Conservation (phyloP, 176 grass and related monocot species). For the Triticum timopheevii region DNA sequence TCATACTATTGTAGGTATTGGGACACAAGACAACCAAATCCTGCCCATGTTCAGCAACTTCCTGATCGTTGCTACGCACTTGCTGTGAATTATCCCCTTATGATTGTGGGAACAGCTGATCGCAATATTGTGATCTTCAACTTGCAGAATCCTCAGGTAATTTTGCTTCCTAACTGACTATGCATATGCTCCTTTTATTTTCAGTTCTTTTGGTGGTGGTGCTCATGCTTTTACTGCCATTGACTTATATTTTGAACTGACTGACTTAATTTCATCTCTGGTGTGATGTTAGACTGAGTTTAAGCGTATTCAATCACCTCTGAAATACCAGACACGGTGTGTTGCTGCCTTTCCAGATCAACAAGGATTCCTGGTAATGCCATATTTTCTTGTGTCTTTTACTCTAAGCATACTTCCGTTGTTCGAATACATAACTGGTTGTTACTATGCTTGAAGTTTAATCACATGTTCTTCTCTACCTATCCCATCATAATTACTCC, state of each 20-base stretch:
- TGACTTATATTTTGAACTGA: background rate
- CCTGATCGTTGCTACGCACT: slow-evolving; percentile 82
- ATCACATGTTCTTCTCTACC: background rate
- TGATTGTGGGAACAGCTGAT: slow-evolving; percentile 96
- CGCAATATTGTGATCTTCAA: slow-evolving; percentile 87
- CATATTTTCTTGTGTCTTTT: slow-evolving; percentile 17
- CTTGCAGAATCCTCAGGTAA: slow-evolving; percentile 92
- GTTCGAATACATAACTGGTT: background rate
- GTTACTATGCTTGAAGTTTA: background rate
- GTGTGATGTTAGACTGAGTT: slow-evolving; percentile 67
- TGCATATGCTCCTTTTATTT: background rate
- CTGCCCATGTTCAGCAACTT: slow-evolving; percentile 85
- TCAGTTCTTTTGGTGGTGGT: background rate
- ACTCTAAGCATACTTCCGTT: background rate
- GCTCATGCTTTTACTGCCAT: background rate
- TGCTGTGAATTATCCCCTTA: slow-evolving; percentile 86
- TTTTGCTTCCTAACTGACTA: background rate
- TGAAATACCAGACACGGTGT: slow-evolving; percentile 93
- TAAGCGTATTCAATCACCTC: slow-evolving; percentile 85
- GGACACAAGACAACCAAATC: slow-evolving; percentile 85
- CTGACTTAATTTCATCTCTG: background rate
- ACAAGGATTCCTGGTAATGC: slow-evolving; percentile 92
- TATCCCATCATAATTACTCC: background rate
- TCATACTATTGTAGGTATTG: slow-evolving; percentile 62
- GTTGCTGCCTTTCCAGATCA: slow-evolving; percentile 95